A percentile compares a stretch with the other conserved stretches of the same genome.
Evolutionary conservation across 2,329 filamentous ascomycete species (phyloP).

Genomic region (Atkinsonella texensis): DNA sequence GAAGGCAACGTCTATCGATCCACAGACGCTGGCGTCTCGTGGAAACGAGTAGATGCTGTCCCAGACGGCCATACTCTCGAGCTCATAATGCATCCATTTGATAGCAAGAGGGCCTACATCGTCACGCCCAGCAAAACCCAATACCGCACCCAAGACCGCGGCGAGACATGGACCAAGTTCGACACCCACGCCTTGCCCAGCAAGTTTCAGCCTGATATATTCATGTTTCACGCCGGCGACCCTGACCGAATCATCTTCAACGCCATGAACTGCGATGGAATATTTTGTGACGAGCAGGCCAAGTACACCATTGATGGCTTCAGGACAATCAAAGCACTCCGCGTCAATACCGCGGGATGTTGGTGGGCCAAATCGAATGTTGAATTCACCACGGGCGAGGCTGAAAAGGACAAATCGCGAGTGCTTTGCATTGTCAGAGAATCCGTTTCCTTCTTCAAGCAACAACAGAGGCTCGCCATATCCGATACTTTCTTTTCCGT

Average conservation of each 20-base stretch:
- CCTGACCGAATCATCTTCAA: conserved; percentile 79
- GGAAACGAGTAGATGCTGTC: conserved; percentile 55
- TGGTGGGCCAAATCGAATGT: conserved; percentile 75
- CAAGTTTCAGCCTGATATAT: conserved; percentile 34
- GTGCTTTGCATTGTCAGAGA: conserved; percentile 73
- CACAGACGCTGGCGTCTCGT: conserved; percentile 65
- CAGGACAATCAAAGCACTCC: conserved; percentile 52
- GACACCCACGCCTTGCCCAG: conserved; percentile 46
- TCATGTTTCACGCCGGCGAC: conserved; percentile 76
- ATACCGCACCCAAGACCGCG: conserved; percentile 74
- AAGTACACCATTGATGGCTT: conserved; percentile 83
- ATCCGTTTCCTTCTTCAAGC: conserved; percentile 54
- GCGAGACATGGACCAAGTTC: conserved; percentile 71
- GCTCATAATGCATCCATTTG: conserved; percentile 66
- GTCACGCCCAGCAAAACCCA: conserved; percentile 58
- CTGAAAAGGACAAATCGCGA: conserved; percentile 54
- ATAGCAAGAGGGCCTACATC: conserved; percentile 69
- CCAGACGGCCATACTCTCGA: conserved; percentile 49
- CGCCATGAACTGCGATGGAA: conserved; percentile 53
- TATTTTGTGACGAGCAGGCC: conserved; percentile 50
- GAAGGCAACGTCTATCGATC: conserved; percentile 63
- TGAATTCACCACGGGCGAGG: conserved; percentile 58
- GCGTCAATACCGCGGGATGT: conserved; percentile 61
- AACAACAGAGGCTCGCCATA: conserved; percentile 66
- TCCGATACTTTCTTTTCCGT: conserved; percentile 73